A percentile compares a stretch with the other conserved stretches of the same genome.
phyloP scores from a whole-genome alignment of 2,329 filamentous ascomycete genomes.

The Talaromyces rugulosus region DNA sequence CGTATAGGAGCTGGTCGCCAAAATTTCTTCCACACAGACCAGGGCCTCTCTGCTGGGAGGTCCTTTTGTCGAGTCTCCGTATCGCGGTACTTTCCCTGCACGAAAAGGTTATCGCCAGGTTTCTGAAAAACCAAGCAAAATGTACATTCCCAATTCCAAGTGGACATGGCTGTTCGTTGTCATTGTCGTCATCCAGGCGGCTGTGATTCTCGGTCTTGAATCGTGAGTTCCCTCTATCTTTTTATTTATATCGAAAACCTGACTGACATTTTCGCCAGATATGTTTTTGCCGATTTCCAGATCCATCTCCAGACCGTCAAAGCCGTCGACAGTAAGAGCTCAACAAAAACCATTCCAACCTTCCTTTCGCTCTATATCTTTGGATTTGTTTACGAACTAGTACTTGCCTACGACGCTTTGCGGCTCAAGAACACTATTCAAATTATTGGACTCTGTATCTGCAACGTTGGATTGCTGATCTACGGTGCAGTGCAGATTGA shows the following conservation, averaged over 20 bases:
- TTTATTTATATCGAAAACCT: not conserved
- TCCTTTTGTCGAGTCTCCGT: constrained; percentile 47
- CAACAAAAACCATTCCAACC: constrained; percentile 72
- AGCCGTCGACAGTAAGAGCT: constrained; percentile 32
- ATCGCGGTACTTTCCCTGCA: constrained; percentile 49
- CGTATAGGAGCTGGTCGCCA: constrained; percentile 41
- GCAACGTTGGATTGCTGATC: constrained; percentile 85
- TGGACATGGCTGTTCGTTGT: constrained; percentile 88
- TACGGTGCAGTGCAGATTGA: constrained; percentile 92
- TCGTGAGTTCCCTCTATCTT: constrained; percentile 57
- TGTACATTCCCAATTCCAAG: constrained; percentile 75
- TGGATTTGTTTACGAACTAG: constrained; percentile 86
- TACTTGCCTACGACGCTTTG: constrained; percentile 89
- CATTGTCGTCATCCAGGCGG: constrained; percentile 69
- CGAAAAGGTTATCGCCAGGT: constrained; percentile 47
- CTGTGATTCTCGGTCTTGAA: constrained; percentile 78
- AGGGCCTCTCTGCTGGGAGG: constrained; percentile 58
- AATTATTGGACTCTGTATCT: constrained; percentile 88
- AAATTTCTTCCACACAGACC: constrained; percentile 55
- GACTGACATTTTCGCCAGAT: constrained; percentile 49
- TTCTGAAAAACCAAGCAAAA: constrained; percentile 40
- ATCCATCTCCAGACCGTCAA: constrained; percentile 40
- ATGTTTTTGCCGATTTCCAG: constrained; percentile 87
- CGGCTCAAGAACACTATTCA: constrained; percentile 98
- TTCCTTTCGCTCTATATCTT: constrained; percentile 97